Conservation (phyloP, 192 early-diverging fungal genomes). For the Backusella tuberculispora region DNA sequence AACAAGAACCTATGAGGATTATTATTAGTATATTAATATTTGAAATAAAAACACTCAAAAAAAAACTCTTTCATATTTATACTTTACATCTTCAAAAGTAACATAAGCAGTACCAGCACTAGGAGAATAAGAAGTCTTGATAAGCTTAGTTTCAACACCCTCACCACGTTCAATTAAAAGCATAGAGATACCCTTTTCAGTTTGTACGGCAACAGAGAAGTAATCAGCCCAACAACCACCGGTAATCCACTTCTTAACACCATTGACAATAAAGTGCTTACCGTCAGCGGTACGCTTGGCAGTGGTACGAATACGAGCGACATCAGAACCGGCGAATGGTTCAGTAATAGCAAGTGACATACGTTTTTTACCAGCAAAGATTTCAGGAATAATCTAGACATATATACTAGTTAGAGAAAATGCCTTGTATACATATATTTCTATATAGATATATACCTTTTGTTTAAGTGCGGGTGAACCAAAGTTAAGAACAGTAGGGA, state of each 20-base stretch:
- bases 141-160: conserved; percentile 63
- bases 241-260: conserved; percentile 87
- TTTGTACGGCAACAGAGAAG: conserved; percentile 38
- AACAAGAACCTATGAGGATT: conserved; percentile 51
- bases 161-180: conserved; percentile 66
- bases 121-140: conserved; percentile 70
- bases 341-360: conserved; percentile 88
- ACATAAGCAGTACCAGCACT: conserved; percentile 68
- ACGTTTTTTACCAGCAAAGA: conserved; percentile 71
- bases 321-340: conserved; percentile 74
- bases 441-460: conserved; percentile 33
- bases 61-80: neutral
- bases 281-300: conserved; percentile 70
- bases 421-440: neutral
- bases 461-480: conserved; percentile 69
- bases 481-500: conserved; percentile 79
- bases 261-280: conserved; percentile 81
- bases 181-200: conserved; percentile 65
- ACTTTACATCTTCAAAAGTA: conserved; percentile 59
- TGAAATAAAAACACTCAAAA: neutral
- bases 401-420: neutral
- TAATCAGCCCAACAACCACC: conserved; percentile 56
- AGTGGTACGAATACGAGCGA: conserved; percentile 71
- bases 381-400: conserved; percentile 53
- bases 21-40: neutral